Evolutionary conservation across 1,284 basidiomycete species (phyloP), one percentile per base, ranked within the genome.

Genomic region (Waitea zeae): DNA sequence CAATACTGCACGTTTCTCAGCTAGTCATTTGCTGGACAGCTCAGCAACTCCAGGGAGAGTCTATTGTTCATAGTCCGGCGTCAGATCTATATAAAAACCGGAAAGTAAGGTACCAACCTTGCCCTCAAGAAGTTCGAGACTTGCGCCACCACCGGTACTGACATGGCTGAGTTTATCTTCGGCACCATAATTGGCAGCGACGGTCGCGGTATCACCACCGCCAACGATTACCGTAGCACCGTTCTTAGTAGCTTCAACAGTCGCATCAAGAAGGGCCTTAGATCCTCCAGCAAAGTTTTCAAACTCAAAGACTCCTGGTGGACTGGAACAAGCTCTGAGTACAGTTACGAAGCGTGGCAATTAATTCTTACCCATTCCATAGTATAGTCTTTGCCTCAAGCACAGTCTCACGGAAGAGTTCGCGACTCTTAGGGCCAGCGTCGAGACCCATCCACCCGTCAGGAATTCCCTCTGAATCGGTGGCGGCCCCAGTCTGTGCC

Each of bases 271-370:
- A 39, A 96, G 74, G 13, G 78, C 61, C 52, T 76, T 73, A 13
- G 90, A 95, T 31, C 92, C 93, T 30, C 62, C 63, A 6, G 90
- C 82, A 49, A 97, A 98, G 32, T 76, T 76, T 34, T 82, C 72
- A 65, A 97, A 95, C 59, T 98, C 93, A 56, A 98, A 98, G 20
- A 98, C 93, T 49, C 93, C 93, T 31, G 93, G 84, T 28, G 93
- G 92, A 34, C 79, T 83, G 43, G 9, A n/a, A 27, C n/a, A n/a
- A 12, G 9, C 3, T 11, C 17, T 20, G 4, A 31, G 20, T n/a
- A 37, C 19, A 13, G 24, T 7, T 7, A 30, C 9, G 17, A 29
- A 7, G 19, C 11, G 13, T 17, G 4, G 17, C 11, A 14, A 3
- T 17, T 5, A n/a, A 29, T 24, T 14, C 61, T 49, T 42, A 77